Evolutionary conservation across 495 filamentous ascomycete species (phyloP).

Genomic region (Beverwykella pulmonaria): DNA sequence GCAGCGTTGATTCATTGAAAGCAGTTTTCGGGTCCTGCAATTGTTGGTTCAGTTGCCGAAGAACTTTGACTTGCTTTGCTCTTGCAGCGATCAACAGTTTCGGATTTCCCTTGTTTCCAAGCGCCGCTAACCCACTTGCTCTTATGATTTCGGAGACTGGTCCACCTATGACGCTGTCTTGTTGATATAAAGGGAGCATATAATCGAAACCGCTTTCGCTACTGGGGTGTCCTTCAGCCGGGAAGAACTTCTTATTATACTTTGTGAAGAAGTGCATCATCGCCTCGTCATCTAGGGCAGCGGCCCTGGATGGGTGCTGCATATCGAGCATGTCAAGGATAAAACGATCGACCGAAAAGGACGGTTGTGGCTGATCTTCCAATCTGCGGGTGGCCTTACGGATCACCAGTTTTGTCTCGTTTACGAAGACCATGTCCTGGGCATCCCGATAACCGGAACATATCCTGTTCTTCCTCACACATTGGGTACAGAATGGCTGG

Average conservation of each 20-base stretch:
- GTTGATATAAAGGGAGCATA: conserved; percentile 9
- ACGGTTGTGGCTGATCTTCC: not conserved
- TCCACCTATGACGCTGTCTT: conserved; percentile 4
- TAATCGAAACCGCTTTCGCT: conserved; percentile 13
- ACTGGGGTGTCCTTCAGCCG: not conserved
- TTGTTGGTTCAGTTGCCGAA: conserved; percentile 15
- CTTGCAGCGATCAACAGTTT: conserved; percentile 13
- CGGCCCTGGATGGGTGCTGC: conserved; percentile 11
- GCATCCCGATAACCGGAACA: conserved; percentile 20
- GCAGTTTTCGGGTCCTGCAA: conserved; percentile 10
- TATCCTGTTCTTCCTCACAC: conserved; percentile 14
- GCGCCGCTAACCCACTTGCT: conserved; percentile 13
- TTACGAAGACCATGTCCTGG: conserved; percentile 14
- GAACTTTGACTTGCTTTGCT: conserved; percentile 12
- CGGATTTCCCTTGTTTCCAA: conserved; percentile 6
- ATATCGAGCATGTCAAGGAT: not conserved
- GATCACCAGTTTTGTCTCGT: conserved; percentile 6
- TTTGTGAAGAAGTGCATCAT: conserved; percentile 14
- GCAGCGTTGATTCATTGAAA: conserved; percentile 7
- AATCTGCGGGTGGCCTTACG: not conserved
- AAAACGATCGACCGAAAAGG: not conserved
- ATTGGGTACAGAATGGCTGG: conserved; percentile 15
- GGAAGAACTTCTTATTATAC: conserved; percentile 30
- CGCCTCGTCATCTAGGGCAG: conserved; percentile 17
- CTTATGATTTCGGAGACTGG: conserved; percentile 20